Base-by-base conservation (phyloP, 495 filamentous ascomycete species). In the Cercophora samala region DNA sequence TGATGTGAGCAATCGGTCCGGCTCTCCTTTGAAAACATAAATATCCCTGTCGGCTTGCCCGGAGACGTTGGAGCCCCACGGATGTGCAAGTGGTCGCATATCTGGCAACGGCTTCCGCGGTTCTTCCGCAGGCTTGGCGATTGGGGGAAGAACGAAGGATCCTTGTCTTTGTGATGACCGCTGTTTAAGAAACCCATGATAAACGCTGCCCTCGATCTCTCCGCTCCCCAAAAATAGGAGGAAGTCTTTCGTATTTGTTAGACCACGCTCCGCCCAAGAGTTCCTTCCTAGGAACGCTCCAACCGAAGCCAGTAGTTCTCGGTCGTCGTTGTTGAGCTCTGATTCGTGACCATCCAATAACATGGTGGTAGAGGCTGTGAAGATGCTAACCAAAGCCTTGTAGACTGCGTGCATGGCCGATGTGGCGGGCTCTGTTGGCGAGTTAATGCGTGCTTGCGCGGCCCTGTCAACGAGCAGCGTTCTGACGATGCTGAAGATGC, bases 401-500 rank as follows among this genome's bases (percentile, higher is more conserved):
- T 81, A 81, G 5, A 81, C 80, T 51, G 79, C 78, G 37, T 83
- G 80, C 78, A 83, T 81, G 37, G 78, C 74, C 19, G 71, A 64
- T 11, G 76, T 70, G 0, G 72, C 75, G 18, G 72, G 58, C 3
- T 79, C 68, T n/a, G 76, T 68, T 26, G 75, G 73, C n/a, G 78
- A 75, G 24, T 59, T 55, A 25, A 73, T 61, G 46, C 77, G 71
- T 2, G 73, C 71, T 58, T 77, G 76, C 42, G 78, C 74, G 19
- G 78, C 77, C 17, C 81, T 68, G 64, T 84, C 82, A 13, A 78
- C 76, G 15, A 83, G 68, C 0, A 84, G 72, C 6, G 82, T 82
- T 63, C 77, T 78, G 42, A 82, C 78, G n/a, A 82, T 70, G 70
- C 79, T 82, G 63, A 84, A 84, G 52, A 84, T 81, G 68, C 81